Evolutionary conservation across 768 basidiomycete genomes (phyloP).

Genomic region (Lyophyllum semitale): DNA sequence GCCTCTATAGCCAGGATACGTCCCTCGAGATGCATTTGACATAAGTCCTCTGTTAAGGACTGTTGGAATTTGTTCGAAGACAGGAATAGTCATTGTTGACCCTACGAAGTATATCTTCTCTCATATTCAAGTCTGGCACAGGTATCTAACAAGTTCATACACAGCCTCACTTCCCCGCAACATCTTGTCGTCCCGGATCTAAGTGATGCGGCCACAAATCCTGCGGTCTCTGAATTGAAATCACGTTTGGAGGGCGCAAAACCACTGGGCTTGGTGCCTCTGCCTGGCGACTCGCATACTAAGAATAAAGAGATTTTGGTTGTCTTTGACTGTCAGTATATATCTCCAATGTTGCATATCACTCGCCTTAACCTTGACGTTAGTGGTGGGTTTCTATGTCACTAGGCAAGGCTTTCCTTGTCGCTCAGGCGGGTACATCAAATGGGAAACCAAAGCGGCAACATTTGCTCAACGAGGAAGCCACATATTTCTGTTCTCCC

Average conservation of each 20-base stretch:
- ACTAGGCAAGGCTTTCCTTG: conserved; percentile 67
- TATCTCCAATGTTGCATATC: not conserved
- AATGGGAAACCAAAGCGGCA: conserved; percentile 75
- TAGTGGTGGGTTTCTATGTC: conserved; percentile 79
- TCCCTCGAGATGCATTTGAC: conserved; percentile 71
- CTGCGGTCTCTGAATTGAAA: conserved; percentile 55
- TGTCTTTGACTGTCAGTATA: conserved; percentile 68
- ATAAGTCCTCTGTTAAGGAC: conserved; percentile 62
- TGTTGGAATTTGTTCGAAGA: conserved; percentile 65
- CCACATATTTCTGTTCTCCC: conserved; percentile 72
- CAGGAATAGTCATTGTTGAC: conserved; percentile 65
- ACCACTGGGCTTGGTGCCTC: conserved; percentile 66
- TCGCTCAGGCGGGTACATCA: conserved; percentile 64
- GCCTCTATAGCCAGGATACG: conserved; percentile 55
- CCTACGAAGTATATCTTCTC: conserved; percentile 59
- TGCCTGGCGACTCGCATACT: conserved; percentile 32
- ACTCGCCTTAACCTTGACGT: not conserved
- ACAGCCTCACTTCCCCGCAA: conserved; percentile 41
- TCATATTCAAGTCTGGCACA: not conserved
- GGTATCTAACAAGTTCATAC: not conserved
- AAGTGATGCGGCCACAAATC: conserved; percentile 35
- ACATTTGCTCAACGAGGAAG: conserved; percentile 62
- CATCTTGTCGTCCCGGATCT: conserved; percentile 65
- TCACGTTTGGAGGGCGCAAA: conserved; percentile 54
- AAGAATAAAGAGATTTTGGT: conserved; percentile 56